Base-by-base conservation (phyloP, 1,284 basidiomycete species). In the Takashimella koratensis region DNA sequence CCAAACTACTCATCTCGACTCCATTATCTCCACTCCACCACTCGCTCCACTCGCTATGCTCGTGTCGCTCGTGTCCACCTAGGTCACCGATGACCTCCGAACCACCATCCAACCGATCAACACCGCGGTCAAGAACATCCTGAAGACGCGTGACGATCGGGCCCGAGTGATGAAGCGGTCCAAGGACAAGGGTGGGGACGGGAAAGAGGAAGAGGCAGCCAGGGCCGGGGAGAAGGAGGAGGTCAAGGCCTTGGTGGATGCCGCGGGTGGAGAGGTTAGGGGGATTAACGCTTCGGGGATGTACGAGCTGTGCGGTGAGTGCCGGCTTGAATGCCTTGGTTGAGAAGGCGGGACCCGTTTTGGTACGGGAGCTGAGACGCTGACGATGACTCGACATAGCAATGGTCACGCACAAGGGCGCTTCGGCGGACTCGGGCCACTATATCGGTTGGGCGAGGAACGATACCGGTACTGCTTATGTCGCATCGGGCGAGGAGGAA, bases 361-460 rank as follows among this genome's bases (percentile, higher is more conserved):
- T n/a, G n/a, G 4, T 3, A 21, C 22, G 26, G n/a, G 12, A 25
- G 44, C 44, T 26, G 5, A 26, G n/a, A 25, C 2, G 54, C 48
- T 58, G 50, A 62, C 22, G 22, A 36, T 58, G 40, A 55, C 24
- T 1, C 36, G 19, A 22, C 23, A 42, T 65, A 90, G 90, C 86
- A 1, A 89, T 98, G 67, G 86, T 99, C 13, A 96, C 93, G 23
- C 95, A 98, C 81, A 98, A 98, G 73, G 96, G 96, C 16, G 85
- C 92, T 0, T 88, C 87, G 0, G 93, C 95, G 0, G 93, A 98
- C 69, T 85, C 89, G 0, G 94, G 74, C 63, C 93, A 96, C 75
- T 96, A 95, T 72, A 92, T 95, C 39, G 88, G 85, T 0, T 96
- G 88, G 79, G 64, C 70, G 8, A 59, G 70, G 12, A 71, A 70